phyloP scores from a whole-genome alignment of 2,329 filamentous ascomycete species.

The Cadophora luteo-olivacea region DNA sequence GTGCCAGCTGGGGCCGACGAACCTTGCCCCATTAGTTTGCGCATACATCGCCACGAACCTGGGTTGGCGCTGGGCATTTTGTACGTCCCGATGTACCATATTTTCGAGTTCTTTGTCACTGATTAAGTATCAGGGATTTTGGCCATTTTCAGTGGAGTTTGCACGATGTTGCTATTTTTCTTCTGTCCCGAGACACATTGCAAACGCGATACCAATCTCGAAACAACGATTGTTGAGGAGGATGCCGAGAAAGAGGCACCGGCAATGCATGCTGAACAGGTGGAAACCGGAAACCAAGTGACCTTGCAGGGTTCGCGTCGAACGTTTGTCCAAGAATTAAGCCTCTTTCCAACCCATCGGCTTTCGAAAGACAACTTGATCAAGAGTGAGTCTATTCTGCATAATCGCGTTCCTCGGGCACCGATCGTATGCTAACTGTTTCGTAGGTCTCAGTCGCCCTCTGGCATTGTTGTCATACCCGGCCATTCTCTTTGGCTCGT shows the following conservation, averaged over 20 bases:
- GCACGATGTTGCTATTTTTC: neutral
- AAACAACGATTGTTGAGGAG: neutral
- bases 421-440: neutral
- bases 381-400: neutral
- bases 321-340: neutral
- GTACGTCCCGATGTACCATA: neutral
- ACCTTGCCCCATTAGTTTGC: neutral
- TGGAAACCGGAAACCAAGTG: neutral
- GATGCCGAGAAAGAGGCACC: neutral
- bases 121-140: neutral
- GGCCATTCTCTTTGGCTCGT: neutral
- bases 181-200: neutral
- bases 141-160: neutral
- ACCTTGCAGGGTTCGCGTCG: neutral
- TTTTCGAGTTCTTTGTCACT: neutral
- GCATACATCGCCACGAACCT: neutral
- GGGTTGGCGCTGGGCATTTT: neutral
- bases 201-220: neutral
- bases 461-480: neutral
- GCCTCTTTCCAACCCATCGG: neutral
- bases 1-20: neutral
- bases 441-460: neutral
- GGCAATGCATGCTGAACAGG: neutral
- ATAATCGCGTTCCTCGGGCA: neutral
- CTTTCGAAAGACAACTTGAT: neutral